These are phyloP conservation scores for Protea cynaroides DNA, from an alignment of 164 flowering plant species.

Conservation along the genomic window DNA sequence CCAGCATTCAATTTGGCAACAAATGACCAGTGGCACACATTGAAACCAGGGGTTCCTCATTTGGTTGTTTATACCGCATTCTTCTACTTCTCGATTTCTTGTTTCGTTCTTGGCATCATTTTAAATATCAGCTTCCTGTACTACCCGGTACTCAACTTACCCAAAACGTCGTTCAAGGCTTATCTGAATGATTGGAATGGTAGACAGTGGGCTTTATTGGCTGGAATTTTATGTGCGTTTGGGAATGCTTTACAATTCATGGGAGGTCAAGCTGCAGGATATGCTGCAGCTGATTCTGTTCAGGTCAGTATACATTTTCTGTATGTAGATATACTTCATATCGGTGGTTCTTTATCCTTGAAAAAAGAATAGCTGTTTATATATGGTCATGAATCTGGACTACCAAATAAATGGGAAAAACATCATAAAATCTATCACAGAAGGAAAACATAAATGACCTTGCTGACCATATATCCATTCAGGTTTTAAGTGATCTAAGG, in stretches of 20 bases:
- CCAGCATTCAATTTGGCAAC: conserved; percentile 82
- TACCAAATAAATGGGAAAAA: too few relatives aligned
- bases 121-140: conserved; percentile 63
- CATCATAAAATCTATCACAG: too few relatives aligned
- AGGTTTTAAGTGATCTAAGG: too few relatives aligned
- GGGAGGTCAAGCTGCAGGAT: conserved; percentile 90
- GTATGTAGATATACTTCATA: too few relatives aligned
- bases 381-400: too few relatives aligned
- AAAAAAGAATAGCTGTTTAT: too few relatives aligned
- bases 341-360: too few relatives aligned
- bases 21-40: conserved; percentile 70
- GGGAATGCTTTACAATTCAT: conserved; percentile 83
- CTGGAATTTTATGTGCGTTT: conserved; percentile 75
- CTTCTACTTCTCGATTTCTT: conserved; percentile 74
- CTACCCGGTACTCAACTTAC: conserved; percentile 50
- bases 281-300: conserved; percentile 83
- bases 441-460: too few relatives aligned
- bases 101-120: conserved; percentile 53
- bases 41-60: conserved; percentile 62
- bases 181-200: conserved; percentile 71
- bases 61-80: conserved; percentile 73
- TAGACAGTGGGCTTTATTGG: conserved; percentile 71
- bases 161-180: conserved; percentile 53
- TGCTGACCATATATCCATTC: too few relatives aligned
- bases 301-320: conserved; percentile 36